Percentiles rank a stretch among this genome's conserved stretches.
Conservation (phyloP, 495 filamentous ascomycete genomes). For the Trichoderma virens region DNA sequence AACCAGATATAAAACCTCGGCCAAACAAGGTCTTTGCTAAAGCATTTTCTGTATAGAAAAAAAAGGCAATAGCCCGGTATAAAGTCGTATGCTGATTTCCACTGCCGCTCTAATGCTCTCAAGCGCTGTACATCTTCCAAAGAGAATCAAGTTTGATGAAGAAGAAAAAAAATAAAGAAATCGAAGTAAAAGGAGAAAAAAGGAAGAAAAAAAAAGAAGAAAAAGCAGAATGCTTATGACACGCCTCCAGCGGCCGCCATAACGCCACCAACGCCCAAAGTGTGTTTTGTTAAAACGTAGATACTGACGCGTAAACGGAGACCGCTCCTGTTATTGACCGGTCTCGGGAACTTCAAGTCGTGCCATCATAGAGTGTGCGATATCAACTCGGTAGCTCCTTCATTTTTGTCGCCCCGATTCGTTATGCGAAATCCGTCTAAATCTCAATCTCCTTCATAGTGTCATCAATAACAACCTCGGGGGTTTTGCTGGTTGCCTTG, state of each 20-base stretch:
- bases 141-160: not conserved
- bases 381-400: not conserved
- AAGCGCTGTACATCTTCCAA: not conserved
- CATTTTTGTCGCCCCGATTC: not conserved
- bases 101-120: not conserved
- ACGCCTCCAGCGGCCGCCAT: constrained; percentile 3
- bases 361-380: constrained; percentile 1
- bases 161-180: not conserved
- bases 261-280: constrained; percentile 7
- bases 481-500: constrained; percentile 20
- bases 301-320: constrained; percentile 7
- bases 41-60: not conserved
- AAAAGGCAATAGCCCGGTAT: not conserved
- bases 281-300: constrained; percentile 5
- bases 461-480: constrained; percentile 32
- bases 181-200: not conserved
- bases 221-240: constrained; percentile 5
- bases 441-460: constrained; percentile 55
- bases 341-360: not conserved
- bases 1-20: not conserved
- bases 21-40: not conserved
- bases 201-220: not conserved
- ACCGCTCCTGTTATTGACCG: not conserved
- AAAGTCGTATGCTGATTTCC: not conserved
- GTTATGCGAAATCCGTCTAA: constrained; percentile 17